Base-by-base conservation (phyloP, 2,329 filamentous ascomycete genomes). In the Clonostachys rosea region DNA sequence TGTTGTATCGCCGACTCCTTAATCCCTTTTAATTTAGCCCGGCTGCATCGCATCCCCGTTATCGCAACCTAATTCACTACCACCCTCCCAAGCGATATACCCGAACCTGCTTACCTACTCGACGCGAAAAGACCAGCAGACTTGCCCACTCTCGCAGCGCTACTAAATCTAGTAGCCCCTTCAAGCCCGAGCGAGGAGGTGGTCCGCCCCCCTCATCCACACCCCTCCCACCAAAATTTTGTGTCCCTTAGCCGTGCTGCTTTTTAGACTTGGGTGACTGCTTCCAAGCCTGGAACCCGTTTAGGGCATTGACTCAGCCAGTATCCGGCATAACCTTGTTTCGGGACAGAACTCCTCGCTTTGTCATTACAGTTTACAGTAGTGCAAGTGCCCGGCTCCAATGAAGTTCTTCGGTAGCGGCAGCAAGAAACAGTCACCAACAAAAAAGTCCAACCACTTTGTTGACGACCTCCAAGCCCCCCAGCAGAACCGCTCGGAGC, bases 341-440 rank as follows among this genome's bases (percentile, higher is more conserved):
- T 58, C 64, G 63, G 63, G 64, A 65, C 55, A 60, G 54, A 51
- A 52, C 51, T 59, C 54, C 49, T 56, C 51, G 33, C 35, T 41
- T 42, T 47, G 46, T 41, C 36, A 39, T 14, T 39, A 39, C 17
- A 39, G 36, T 39, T 12, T 18, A 5, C 36, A n/a, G 14, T n/a
- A 12, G 36, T 18, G 36, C 14, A 39, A 39, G 17, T n/a, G 36
- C 36, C 54, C 50, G 53, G 53, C 56, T 58, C 63, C 64, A 70
- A 77, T 78, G 75, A 77, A 76, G 71, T 77, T 78, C 62, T 63
- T 59, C 54, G 60, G 58, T 50, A 61, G 56, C 55, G 64, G 60
- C 54, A 60, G 57, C 52, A 64, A 56, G 56, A 69, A 68, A 66
- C 76, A 74, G 67, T 56, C 61, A 53, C 52, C 62, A 46, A 61